phyloP scores from a whole-genome alignment of 306 rosid species.

The Sindora glabra region DNA sequence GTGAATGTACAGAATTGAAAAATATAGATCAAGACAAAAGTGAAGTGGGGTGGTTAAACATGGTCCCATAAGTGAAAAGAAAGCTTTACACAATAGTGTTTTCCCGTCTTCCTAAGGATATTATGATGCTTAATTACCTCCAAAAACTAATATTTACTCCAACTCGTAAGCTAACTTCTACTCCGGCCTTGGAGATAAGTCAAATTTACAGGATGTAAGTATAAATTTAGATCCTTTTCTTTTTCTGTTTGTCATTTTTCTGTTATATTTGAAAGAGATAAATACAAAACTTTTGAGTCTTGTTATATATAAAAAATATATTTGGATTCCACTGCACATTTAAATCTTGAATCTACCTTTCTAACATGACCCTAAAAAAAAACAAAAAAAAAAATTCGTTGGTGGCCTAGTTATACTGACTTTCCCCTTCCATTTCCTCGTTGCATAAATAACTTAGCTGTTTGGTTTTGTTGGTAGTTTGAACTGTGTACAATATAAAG shows the following conservation, averaged over 20 bases:
- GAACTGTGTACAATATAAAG: not conserved
- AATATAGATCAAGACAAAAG: not conserved
- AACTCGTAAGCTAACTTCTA: slow-evolving; percentile 2
- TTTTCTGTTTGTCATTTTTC: no score
- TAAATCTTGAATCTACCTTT: no score
- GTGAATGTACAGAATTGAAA: not conserved
- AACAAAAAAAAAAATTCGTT: no score
- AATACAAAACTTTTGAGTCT: no score
- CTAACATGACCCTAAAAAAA: not conserved
- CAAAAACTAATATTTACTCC: not conserved
- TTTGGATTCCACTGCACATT: no score
- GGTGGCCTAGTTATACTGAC: no score
- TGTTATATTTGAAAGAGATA: no score
- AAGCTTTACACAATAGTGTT: slow-evolving; percentile 13
- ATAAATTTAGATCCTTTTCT: no score
- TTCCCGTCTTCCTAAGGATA: not conserved
- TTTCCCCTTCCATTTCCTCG: not conserved
- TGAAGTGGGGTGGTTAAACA: slow-evolving; percentile 7
- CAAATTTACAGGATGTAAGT: not conserved
- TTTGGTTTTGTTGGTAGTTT: not conserved
- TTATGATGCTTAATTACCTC: not conserved
- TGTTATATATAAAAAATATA: no score
- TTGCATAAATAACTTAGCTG: slow-evolving; percentile 7
- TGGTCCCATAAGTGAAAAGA: slow-evolving; percentile 14
- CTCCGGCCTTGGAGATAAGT: not conserved